These are phyloP conservation scores for Forsythia viridissima DNA, from an alignment of 257 asterid species.

Conservation along the genomic window DNA sequence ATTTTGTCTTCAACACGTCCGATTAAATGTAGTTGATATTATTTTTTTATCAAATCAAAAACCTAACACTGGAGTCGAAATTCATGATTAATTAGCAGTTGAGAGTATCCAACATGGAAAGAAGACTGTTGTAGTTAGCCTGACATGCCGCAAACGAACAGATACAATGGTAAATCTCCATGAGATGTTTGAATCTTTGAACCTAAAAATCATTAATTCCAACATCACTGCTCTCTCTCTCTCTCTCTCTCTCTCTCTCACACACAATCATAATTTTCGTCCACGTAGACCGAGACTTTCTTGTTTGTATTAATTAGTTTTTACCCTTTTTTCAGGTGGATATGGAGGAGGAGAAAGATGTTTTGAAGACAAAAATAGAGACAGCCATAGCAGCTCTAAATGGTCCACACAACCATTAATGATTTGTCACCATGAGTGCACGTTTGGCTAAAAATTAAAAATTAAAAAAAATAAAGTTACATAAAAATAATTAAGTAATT, in stretches of 20 bases:
- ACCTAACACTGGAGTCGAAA: background rate
- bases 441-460: no score
- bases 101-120: slow-evolving; percentile 63
- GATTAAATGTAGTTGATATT: no score
- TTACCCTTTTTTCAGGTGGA: slow-evolving; percentile 40
- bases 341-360: slow-evolving; percentile 61
- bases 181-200: slow-evolving; percentile 67
- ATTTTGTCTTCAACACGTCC: no score
- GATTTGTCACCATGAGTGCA: no score
- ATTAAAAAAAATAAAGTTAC: no score
- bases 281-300: background rate
- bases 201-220: slow-evolving; percentile 68
- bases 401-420: slow-evolving; percentile 57
- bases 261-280: no score
- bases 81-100: slow-evolving; percentile 41
- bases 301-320: background rate
- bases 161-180: slow-evolving; percentile 77
- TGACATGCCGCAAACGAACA: slow-evolving; percentile 64
- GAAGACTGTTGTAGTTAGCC: slow-evolving; percentile 65
- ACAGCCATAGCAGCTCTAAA: slow-evolving; percentile 63
- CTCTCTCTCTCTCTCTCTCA: background rate
- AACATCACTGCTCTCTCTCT: slow-evolving; percentile 47
- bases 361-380: slow-evolving; percentile 52
- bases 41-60: background rate
- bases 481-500: no score